Conservation (phyloP, 2,329 filamentous ascomycete species). For the Sarocladiaceae sp. region DNA sequence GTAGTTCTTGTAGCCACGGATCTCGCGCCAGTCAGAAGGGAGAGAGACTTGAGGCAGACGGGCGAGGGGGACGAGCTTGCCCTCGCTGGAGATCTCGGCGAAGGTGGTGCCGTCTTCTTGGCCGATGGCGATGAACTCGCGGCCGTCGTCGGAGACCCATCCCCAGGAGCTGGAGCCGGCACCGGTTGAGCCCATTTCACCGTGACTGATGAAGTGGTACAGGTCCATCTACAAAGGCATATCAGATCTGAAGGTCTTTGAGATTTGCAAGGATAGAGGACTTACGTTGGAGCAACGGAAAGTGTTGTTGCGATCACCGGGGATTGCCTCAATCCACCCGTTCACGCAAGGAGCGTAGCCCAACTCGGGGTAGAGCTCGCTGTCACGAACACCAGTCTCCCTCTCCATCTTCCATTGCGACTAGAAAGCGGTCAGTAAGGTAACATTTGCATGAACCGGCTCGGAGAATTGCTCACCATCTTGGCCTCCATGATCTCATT, state of each 20-base stretch:
- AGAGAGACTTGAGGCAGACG: conserved; percentile 31
- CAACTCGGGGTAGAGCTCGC: neutral
- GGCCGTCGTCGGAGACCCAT: conserved; percentile 33
- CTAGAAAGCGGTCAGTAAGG: neutral
- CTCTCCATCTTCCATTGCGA: neutral
- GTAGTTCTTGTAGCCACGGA: conserved; percentile 27
- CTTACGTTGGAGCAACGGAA: neutral
- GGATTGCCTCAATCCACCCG: neutral
- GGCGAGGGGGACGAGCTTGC: conserved; percentile 38
- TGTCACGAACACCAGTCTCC: neutral
- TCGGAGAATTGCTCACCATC: neutral
- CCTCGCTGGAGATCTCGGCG: conserved; percentile 35
- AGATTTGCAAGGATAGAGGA: neutral
- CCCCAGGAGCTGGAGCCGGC: conserved; percentile 33
- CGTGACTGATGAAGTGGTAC: conserved; percentile 50
- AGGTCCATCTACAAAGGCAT: conserved; percentile 30
- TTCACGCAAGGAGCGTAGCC: neutral
- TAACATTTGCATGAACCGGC: too few species aligned
- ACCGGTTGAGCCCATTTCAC: conserved; percentile 35
- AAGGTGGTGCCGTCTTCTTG: conserved; percentile 42
- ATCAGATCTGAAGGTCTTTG: neutral
- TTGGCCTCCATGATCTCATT: neutral
- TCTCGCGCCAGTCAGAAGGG: conserved; percentile 33
- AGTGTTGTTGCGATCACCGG: neutral
- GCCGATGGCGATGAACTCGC: conserved; percentile 41